Evolutionary conservation across 345 rosid species (phyloP).

Genomic region (Pugionium cornutum): DNA sequence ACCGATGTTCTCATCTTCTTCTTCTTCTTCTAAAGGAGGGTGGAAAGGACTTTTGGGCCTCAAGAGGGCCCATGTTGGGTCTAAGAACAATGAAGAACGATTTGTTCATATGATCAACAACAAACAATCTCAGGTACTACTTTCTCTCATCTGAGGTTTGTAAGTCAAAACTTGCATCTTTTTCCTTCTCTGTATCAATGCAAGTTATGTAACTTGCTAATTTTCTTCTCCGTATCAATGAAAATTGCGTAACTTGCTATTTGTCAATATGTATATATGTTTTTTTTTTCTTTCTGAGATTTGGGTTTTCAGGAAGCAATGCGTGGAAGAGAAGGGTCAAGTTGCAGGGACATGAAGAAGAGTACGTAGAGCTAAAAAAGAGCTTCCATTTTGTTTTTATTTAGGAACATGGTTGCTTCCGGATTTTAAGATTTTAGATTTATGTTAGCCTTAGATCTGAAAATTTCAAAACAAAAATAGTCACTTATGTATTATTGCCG

Average conservation of each 20-base stretch:
- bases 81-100: slow-evolving; percentile 64
- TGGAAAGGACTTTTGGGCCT: slow-evolving; percentile 89
- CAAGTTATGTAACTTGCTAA: neutral
- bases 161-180: neutral
- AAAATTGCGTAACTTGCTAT: neutral
- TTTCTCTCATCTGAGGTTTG: slow-evolving; percentile 16
- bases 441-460: slow-evolving; percentile 36
- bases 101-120: slow-evolving; percentile 40
- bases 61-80: slow-evolving; percentile 64
- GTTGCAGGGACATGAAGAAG: slow-evolving; percentile 65
- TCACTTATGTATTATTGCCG: slow-evolving; percentile 26
- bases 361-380: slow-evolving; percentile 43
- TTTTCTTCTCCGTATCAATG: neutral
- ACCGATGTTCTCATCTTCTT: slow-evolving; percentile 51
- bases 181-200: neutral
- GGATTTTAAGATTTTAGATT: slow-evolving; percentile 11
- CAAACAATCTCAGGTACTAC: slow-evolving; percentile 45
- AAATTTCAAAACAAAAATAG: neutral
- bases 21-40: slow-evolving; percentile 46
- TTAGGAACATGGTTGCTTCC: slow-evolving; percentile 32
- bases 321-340: slow-evolving; percentile 55
- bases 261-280: neutral
- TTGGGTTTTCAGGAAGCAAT: slow-evolving; percentile 31
- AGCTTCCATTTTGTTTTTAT: neutral
- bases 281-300: neutral